phyloP scores from a whole-genome alignment of 2,329 filamentous ascomycete species.

The Colletotrichum sp. region DNA sequence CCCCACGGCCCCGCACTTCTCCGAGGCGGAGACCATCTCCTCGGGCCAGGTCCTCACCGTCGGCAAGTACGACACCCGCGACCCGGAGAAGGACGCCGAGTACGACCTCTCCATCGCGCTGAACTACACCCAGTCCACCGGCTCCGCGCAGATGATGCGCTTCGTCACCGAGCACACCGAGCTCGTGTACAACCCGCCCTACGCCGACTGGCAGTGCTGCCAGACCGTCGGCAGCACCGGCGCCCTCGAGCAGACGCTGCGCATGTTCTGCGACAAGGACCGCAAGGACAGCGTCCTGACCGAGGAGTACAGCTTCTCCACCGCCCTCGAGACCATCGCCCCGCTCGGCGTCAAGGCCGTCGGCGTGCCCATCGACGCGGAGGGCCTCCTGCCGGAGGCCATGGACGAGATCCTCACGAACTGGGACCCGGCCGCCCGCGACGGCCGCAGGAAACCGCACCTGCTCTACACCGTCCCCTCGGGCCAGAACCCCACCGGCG shows the following conservation, averaged over 20 bases:
- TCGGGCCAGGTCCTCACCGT: slow-evolving; percentile 67
- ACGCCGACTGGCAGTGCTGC: slow-evolving; percentile 87
- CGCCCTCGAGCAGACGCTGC: slow-evolving; percentile 80
- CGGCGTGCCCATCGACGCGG: slow-evolving; percentile 56
- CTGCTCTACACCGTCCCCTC: slow-evolving; percentile 69
- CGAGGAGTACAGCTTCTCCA: slow-evolving; percentile 91
- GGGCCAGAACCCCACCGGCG: slow-evolving; percentile 90
- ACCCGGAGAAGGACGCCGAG: slow-evolving; percentile 39
- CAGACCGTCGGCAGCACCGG: slow-evolving; percentile 88
- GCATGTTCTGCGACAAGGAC: slow-evolving; percentile 76
- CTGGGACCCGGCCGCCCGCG: slow-evolving; percentile 53
- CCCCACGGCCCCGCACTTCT: slow-evolving; percentile 72
- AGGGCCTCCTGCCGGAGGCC: slow-evolving; percentile 56
- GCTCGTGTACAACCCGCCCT: slow-evolving; percentile 84
- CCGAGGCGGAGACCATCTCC: slow-evolving; percentile 68
- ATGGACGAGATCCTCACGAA: slow-evolving; percentile 56
- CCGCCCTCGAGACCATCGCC: slow-evolving; percentile 63
- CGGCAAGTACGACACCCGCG: slow-evolving; percentile 82
- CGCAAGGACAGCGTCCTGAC: slow-evolving; percentile 81
- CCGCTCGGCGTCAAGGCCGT: slow-evolving; percentile 58
- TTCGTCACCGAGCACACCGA: slow-evolving; percentile 97
- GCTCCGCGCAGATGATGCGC: slow-evolving; percentile 84
- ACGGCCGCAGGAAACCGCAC: slow-evolving; percentile 55
- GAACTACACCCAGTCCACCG: slow-evolving; percentile 91
- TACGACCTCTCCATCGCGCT: slow-evolving; percentile 86